These are phyloP conservation scores for Coprinopsis strossmayeri DNA, from an alignment of 768 basidiomycete genomes.

Conservation along the genomic window DNA sequence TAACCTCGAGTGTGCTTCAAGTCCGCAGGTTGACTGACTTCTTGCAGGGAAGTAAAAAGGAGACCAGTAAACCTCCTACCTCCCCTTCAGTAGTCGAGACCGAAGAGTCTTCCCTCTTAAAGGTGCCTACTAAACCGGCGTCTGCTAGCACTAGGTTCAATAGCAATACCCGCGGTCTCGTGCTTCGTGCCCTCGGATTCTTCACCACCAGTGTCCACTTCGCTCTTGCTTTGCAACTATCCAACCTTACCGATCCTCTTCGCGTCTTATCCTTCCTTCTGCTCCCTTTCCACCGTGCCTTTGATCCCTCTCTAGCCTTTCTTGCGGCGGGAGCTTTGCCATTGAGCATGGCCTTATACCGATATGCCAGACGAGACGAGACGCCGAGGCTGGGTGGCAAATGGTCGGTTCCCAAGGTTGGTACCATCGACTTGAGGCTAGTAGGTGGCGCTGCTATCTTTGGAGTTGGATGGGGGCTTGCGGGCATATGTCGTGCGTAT, in stretches of 20 bases:
- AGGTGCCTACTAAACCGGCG: not conserved
- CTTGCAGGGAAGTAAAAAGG: not conserved
- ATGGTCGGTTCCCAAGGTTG: slow-evolving; percentile 35
- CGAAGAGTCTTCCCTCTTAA: slow-evolving; percentile 1
- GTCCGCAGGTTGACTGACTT: not conserved
- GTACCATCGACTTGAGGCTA: slow-evolving; percentile 37
- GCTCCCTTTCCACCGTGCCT: slow-evolving; percentile 40
- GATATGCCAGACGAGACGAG: slow-evolving; percentile 29
- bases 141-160: slow-evolving; percentile 7
- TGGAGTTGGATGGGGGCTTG: slow-evolving; percentile 56
- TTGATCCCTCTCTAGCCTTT: slow-evolving; percentile 51
- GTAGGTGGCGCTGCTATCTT: slow-evolving; percentile 48
- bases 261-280: slow-evolving; percentile 48
- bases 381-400: slow-evolving; percentile 36
- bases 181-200: slow-evolving; percentile 32
- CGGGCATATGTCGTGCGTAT: slow-evolving; percentile 55
- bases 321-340: slow-evolving; percentile 50
- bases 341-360: slow-evolving; percentile 37
- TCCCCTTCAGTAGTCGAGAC: not conserved
- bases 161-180: slow-evolving; percentile 13
- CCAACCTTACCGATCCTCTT: slow-evolving; percentile 42
- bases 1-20: no score
- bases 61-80: no score
- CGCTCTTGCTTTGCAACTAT: slow-evolving; percentile 46
- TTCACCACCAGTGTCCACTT: slow-evolving; percentile 43